phyloP scores from a whole-genome alignment of 495 filamentous ascomycete genomes.

The Penicillium taxi region DNA sequence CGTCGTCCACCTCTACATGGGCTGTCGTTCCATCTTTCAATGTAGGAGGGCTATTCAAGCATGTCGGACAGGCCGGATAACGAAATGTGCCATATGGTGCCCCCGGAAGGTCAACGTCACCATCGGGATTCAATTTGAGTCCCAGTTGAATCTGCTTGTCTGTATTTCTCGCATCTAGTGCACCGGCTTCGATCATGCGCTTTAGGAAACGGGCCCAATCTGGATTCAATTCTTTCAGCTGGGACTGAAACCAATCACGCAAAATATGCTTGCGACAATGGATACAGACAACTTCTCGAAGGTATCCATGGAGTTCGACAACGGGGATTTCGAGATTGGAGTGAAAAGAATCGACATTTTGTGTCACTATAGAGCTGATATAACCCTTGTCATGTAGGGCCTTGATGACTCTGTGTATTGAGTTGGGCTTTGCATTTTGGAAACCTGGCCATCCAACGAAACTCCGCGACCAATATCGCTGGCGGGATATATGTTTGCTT shows the following conservation, averaged over 20 bases:
- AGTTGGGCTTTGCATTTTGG: conserved; percentile 69
- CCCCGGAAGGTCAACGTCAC: conserved; percentile 85
- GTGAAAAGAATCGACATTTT: conserved; percentile 97
- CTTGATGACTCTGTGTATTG: conserved; percentile 66
- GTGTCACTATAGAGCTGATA: conserved; percentile 73
- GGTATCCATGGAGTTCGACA: conserved; percentile 83
- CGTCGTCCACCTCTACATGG: conserved; percentile 61
- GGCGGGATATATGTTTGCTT: conserved; percentile 72
- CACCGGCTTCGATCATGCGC: conserved; percentile 61
- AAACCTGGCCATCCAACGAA: conserved; percentile 87
- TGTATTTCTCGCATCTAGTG: conserved; percentile 68
- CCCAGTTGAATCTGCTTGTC: conserved; percentile 59
- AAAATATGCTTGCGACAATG: conserved; percentile 61
- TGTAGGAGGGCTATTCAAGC: conserved; percentile 57
- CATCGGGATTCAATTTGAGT: conserved; percentile 83
- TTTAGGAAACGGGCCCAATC: conserved; percentile 72
- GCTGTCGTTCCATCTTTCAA: conserved; percentile 48
- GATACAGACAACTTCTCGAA: conserved; percentile 73
- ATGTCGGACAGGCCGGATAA: conserved; percentile 83
- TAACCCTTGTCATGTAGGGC: conserved; percentile 63
- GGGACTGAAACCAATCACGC: conserved; percentile 64
- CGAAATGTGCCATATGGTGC: conserved; percentile 83
- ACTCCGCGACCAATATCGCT: conserved; percentile 93
- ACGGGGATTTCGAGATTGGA: conserved; percentile 56
- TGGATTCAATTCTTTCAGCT: conserved; percentile 74